Evolutionary conservation across 2,329 filamentous ascomycete species (phyloP), one percentile per base, ranked within the genome.

Genomic region (Stagonosporopsis rhizophila): DNA sequence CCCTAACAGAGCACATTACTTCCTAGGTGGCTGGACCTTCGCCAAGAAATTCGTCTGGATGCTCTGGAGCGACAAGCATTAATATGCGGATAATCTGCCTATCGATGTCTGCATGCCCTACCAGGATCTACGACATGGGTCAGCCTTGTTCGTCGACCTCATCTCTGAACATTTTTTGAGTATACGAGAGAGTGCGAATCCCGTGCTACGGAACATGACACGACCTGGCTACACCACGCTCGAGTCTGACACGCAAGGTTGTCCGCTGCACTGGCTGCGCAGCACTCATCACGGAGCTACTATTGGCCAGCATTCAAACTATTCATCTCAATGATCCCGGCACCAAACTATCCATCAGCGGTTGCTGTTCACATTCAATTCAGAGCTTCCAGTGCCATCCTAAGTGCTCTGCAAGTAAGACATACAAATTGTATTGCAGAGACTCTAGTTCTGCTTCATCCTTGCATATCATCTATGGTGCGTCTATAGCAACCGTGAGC

Each of bases 11-110:
- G 65, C 59, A 46, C 38, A 39, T 34, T 44, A 20, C 45, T 32
- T 32, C 22, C 38, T 44, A 44, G 35, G 32, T 25, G 47, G 53
- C 47, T 47, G 37, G 37, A 28, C 23, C 9, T 30, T 44, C 19
- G 47, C 53, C 53, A 52, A 56, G 44, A 9, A 6, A 34, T 39
- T 23, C 32, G 20, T 52, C 47, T 56, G 44, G 37, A 56, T 30
- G 37, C 42, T 48, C 46, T 66, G 58, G 54, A 68, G 42, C 64
- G 69, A 74, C 71, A 76, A 73, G 72, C 72, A 71, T 75, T 75
- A 75, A 75, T 56, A 14, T 56, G 42, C 44, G 47, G 53, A 42
- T 52, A 76, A 76, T 74, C 65, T 74, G 69, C 58, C 62, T 60
- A 64, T 70, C 72, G 70, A 73, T 74, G 65, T 67, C 60, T 67